A percentile compares a stretch with the other conserved stretches of the same genome.
phyloP scores from a whole-genome alignment of 2,329 filamentous ascomycete species.

The Metarhizium guizhouense region DNA sequence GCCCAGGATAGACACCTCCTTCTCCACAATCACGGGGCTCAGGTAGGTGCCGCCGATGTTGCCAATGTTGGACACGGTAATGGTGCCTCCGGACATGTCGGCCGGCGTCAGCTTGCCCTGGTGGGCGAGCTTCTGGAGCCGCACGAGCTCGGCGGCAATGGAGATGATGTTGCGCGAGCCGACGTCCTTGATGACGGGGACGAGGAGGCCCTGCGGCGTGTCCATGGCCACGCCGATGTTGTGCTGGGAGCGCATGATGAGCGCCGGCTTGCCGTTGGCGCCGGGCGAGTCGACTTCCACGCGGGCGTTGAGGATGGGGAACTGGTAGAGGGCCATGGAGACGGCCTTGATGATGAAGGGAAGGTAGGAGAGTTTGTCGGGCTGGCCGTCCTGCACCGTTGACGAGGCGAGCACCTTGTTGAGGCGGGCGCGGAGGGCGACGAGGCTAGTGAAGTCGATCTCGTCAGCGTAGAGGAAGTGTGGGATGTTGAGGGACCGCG shows the following conservation, averaged over 20 bases:
- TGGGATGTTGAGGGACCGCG: slow-evolving; percentile 78
- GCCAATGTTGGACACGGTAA: slow-evolving; percentile 94
- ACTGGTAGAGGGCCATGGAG: slow-evolving; percentile 71
- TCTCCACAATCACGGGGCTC: slow-evolving; percentile 81
- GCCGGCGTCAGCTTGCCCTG: slow-evolving; percentile 64
- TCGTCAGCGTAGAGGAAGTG: slow-evolving; percentile 95
- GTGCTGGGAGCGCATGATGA: slow-evolving; percentile 75
- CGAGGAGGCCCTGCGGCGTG: slow-evolving; percentile 76
- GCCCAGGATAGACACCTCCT: slow-evolving; percentile 85
- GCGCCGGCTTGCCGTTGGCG: slow-evolving; percentile 54
- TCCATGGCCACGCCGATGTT: slow-evolving; percentile 97
- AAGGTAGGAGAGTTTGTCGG: slow-evolving; percentile 73
- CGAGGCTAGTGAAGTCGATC: slow-evolving; percentile 70
- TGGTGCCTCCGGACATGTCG: slow-evolving; percentile 79
- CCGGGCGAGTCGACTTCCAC: slow-evolving; percentile 66
- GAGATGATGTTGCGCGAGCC: slow-evolving; percentile 65
- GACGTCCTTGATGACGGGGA: slow-evolving; percentile 86
- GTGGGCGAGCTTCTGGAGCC: slow-evolving; percentile 64
- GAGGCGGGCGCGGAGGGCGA: slow-evolving; percentile 62
- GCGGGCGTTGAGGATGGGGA: slow-evolving; percentile 80
- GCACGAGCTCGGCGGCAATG: slow-evolving; percentile 66
- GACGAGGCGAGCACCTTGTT: slow-evolving; percentile 50
- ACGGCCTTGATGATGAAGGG: slow-evolving; percentile 96
- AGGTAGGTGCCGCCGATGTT: slow-evolving; percentile 91
- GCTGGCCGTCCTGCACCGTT: slow-evolving; percentile 33